Conservation (phyloP, 2,329 filamentous ascomycete genomes). For the Microcera coccophila region DNA sequence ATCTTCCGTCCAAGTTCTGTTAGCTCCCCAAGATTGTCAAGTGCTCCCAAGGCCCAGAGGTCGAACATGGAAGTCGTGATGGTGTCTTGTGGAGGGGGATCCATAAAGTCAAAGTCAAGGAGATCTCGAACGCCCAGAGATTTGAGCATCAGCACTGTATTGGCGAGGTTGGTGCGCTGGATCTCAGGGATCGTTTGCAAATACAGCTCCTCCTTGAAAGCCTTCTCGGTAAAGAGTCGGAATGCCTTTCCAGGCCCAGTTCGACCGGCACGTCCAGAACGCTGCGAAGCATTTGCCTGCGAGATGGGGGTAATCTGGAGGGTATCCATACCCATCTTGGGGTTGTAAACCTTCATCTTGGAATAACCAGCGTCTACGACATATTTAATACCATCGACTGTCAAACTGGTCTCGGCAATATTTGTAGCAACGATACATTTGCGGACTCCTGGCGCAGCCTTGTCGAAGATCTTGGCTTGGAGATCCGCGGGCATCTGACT, state of each 20-base stretch:
- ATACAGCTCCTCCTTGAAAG: conserved; percentile 94
- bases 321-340: conserved; percentile 98
- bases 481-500: conserved; percentile 99
- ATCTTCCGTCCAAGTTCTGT: conserved; percentile 85
- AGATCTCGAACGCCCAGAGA: conserved; percentile 91
- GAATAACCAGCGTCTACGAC: conserved; percentile 95
- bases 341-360: conserved; percentile 98
- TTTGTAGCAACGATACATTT: conserved; percentile 99
- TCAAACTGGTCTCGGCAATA: conserved; percentile 96
- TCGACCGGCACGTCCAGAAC: conserved; percentile 87
- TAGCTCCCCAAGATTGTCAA: conserved; percentile 90
- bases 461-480: conserved; percentile 96
- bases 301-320: conserved; percentile 97
- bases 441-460: conserved; percentile 80
- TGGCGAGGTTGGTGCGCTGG: conserved; percentile 90
- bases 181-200: conserved; percentile 97
- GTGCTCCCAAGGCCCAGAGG: conserved; percentile 88
- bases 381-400: conserved; percentile 98
- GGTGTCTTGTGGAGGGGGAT: conserved; percentile 94
- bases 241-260: conserved; percentile 96
- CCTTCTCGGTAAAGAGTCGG: conserved; percentile 88
- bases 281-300: conserved; percentile 90
- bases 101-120: conserved; percentile 98
- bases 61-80: conserved; percentile 97
- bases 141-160: conserved; percentile 90